Evolutionary conservation across 148 eudicot species (phyloP).

Genomic region (Chenopodium formosanum): DNA sequence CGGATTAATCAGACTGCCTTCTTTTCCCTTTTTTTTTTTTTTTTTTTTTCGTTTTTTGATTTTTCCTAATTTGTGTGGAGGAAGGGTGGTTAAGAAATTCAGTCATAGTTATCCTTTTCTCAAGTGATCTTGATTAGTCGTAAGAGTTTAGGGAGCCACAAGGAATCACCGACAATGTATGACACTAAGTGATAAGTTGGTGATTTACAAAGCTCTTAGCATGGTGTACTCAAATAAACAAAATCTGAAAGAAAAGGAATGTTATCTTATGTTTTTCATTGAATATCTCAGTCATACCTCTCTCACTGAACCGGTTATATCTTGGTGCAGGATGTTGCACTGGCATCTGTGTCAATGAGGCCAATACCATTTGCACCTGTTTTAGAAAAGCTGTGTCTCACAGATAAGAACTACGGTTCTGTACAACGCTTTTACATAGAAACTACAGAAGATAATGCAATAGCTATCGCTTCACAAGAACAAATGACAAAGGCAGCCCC

Average conservation of each 20-base stretch:
- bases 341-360: conserved; percentile 92
- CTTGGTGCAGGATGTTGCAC: conserved; percentile 67
- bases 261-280: not conserved
- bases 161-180: no score
- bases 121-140: no score
- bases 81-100: no score
- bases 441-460: conserved; percentile 74
- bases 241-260: not conserved
- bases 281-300: not conserved
- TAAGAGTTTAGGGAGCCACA: no score
- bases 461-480: conserved; percentile 58
- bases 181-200: not conserved
- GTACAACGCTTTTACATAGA: conserved; percentile 77
- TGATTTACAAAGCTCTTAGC: not conserved
- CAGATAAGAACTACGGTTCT: conserved; percentile 58
- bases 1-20: no score
- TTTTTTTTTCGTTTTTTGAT: no score
- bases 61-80: no score
- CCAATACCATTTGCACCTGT: conserved; percentile 83
- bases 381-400: conserved; percentile 68
- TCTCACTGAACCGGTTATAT: conserved; percentile 5
- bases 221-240: not conserved
- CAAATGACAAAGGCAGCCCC: conserved; percentile 58
- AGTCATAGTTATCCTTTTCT: no score
- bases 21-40: no score